phyloP scores from a whole-genome alignment of 306 rosid genomes.

The Fagus sylvatica region DNA sequence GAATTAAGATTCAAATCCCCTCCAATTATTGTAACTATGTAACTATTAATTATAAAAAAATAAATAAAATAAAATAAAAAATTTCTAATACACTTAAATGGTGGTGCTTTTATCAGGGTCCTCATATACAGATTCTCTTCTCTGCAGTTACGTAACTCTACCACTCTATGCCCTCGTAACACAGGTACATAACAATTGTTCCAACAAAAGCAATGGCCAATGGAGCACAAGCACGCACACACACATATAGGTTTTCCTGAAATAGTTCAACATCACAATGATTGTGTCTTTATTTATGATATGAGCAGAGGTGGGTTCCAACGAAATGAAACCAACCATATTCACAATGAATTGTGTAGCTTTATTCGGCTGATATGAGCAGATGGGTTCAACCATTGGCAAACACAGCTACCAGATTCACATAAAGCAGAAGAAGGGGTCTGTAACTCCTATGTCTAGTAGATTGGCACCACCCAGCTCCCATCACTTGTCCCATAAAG shows the following conservation, averaged over 20 bases:
- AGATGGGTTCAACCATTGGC: too few species aligned
- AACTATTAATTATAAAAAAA: too few species aligned
- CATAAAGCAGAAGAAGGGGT: conserved; percentile 52
- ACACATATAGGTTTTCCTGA: not conserved
- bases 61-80: too few species aligned
- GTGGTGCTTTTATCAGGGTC: conserved; percentile 40
- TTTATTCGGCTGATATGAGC: too few species aligned
- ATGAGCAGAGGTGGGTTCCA: conserved; percentile 78
- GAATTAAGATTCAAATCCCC: too few species aligned
- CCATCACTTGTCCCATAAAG: conserved; percentile 54
- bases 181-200: conserved; percentile 44
- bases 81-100: not conserved
- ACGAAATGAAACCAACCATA: conserved; percentile 76
- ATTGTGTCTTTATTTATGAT: too few species aligned
- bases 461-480: conserved; percentile 49
- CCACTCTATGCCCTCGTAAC: conserved; percentile 92
- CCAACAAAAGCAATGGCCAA: not conserved
- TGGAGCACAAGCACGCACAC: too few species aligned
- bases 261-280: not conserved
- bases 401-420: conserved; percentile 61
- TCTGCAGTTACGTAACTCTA: conserved; percentile 89
- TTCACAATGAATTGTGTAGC: too few species aligned
- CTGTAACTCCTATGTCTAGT: conserved; percentile 44
- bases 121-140: conserved; percentile 70
- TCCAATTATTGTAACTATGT: too few species aligned